Percentiles rank a stretch among this genome's conserved stretches.
These are phyloP conservation scores for Schizopora paradoxa DNA, from an alignment of 1,284 basidiomycete genomes.

Conservation along the genomic window DNA sequence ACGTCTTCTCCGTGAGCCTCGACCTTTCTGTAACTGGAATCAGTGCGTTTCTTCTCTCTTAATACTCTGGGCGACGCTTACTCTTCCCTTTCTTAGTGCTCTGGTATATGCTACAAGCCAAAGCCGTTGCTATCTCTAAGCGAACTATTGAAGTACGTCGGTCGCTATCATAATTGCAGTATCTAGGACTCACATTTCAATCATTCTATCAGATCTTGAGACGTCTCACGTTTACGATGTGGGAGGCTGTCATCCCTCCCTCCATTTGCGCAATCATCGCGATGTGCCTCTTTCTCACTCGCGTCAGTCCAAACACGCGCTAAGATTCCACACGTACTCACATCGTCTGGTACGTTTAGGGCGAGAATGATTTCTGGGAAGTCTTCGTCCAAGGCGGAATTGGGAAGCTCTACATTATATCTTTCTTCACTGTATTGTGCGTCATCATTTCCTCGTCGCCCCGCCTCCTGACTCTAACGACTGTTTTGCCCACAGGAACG, in stretches of 20 bases:
- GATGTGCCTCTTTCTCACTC: not conserved
- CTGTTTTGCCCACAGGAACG: too few relatives aligned
- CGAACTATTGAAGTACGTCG: not conserved
- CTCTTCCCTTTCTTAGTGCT: not conserved
- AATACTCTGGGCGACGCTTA: not conserved
- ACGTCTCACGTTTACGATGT: not conserved
- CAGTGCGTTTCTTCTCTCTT: not conserved
- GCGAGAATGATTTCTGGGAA: not conserved
- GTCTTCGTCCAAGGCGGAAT: not conserved
- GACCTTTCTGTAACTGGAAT: not conserved
- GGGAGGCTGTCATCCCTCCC: not conserved
- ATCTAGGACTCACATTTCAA: not conserved
- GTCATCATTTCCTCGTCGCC: too few relatives aligned
- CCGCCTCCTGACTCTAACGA: too few relatives aligned
- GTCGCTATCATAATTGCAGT: not conserved
- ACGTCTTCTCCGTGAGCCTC: not conserved
- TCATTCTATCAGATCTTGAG: not conserved
- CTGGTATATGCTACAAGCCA: not conserved
- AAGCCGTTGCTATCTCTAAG: not conserved
- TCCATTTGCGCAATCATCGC: not conserved
- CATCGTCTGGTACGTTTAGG: not conserved
- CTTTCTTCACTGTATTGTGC: not conserved
- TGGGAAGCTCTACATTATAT: not conserved
- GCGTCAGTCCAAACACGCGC: too few relatives aligned
- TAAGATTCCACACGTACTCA: too few relatives aligned